Base-by-base conservation (phyloP, 2,329 filamentous ascomycete species). In the Xylaria sp. region DNA sequence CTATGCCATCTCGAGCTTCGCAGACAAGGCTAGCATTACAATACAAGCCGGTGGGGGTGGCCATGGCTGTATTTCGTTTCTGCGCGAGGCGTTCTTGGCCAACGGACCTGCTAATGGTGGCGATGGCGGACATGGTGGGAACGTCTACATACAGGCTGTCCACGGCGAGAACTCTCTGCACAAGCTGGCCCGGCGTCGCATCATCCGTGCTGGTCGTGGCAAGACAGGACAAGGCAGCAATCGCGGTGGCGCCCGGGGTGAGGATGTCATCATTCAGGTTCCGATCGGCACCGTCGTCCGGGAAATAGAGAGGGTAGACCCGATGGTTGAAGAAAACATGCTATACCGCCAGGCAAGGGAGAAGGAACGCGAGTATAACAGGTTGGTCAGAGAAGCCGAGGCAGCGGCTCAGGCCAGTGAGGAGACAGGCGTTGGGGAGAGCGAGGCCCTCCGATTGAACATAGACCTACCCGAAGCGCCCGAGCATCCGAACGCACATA, bases 91-190 rank as follows among this genome's bases (percentile, higher is more conserved):
- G 65, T 98, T 91, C 76, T 83, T 97, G 29, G 86, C 89, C 44
- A 89, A 96, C 66, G 95, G 95, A 0, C 95, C 95, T 10, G 87
- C 95, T 9, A 98, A 99, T 75, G 95, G 95, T 49, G 95, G 95
- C 62, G 93, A 99, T 73, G 95, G 95, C 41, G 95, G 95, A 4
- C 90, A 87, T 58, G 95, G 95, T 64, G 95, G 95, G 38, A 96
- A 90, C 70, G 83, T 99, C 67, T 98, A 96, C 75, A 96, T 99
- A 60, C 94, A 98, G 77, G 93, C 95, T 7, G 87, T 96, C 1
- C 88, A 90, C 56, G 92, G 93, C 61, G 91, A 98, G 77, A 98
- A 93, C 0, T 97, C 92, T 54, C 79, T 99, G 63, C 93, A 98
- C 78, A 98, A 97, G 78, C 82, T 99, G 9, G 90, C 92, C 1